Base-by-base conservation (phyloP, 2,329 filamentous ascomycete genomes). In the Hypoxylon sp. region DNA sequence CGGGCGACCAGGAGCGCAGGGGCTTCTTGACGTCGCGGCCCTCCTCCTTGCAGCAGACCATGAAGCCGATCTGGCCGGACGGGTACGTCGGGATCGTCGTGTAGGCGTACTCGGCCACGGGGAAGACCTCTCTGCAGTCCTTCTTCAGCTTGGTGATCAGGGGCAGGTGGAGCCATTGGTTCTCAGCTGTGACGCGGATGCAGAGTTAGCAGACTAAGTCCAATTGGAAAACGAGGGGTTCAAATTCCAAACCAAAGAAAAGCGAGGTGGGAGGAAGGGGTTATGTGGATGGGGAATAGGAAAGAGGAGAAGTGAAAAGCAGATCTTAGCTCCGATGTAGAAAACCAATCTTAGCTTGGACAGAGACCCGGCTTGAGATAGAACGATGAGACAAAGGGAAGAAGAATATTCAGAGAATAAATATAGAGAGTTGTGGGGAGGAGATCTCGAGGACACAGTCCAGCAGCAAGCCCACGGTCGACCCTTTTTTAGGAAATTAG, bases 21-120 rank as follows among this genome's bases (percentile, higher is more conserved):
- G 96, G 96, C 83, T 91, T 92, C 82, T 89, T 93, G 80, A 98
- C 88, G 83, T 99, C 89, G 81, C 91, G 89, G 79, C 84, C 90
- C 81, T 90, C 85, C 81, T 98, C 95, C 90, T 99, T 98, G 91
- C 88, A 93, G 91, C 96, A 98, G 80, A 99, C 93, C 95, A 99
- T 98, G 91, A 99, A 99, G 81, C 96, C 96, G 79, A 99, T 99
- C 87, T 99, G 96, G 81, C 96, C 96, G 64, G 94, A 97, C 74
- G 96, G 96, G 88, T 99, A 99, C 80, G 96, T 99, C 67, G 96
- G 96, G 83, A 99, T 99, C 78, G 95, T 98, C 79, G 95, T 98
- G 89, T 98, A 99, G 77, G 93, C 96, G 85, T 98, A 99, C 86
- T 99, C 96, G 82, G 92, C 96, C 71, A 93, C 93, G 73, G 96